A percentile compares a stretch with the other conserved stretches of the same genome.
Conservation (phyloP, 257 asterid species). For the Ballota nigra region DNA sequence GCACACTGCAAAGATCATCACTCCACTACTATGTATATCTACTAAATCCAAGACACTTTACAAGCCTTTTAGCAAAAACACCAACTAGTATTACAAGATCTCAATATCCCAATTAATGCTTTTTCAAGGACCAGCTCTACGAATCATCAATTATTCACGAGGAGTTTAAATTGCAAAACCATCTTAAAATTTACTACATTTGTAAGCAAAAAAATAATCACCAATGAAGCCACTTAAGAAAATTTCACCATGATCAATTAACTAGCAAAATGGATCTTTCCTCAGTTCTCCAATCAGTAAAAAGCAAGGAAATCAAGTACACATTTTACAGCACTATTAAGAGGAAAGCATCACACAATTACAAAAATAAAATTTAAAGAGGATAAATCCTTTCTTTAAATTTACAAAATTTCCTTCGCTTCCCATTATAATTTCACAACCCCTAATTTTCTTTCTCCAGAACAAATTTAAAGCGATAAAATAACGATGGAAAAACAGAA, state of each 20-base stretch:
- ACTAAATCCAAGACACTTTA: constrained; percentile 2
- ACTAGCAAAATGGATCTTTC: not conserved
- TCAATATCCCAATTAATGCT: not conserved
- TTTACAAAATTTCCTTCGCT: not conserved
- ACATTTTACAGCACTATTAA: not conserved
- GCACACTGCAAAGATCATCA: not conserved
- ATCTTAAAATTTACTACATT: not conserved
- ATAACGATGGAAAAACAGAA: constrained; percentile 8
- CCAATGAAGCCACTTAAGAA: not conserved
- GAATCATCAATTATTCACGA: not conserved
- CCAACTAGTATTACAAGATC: not conserved
- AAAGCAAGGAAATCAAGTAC: not conserved
- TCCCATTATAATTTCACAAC: constrained; percentile 1
- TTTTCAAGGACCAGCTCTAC: not conserved
- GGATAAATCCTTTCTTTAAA: not conserved
- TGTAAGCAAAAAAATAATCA: not conserved
- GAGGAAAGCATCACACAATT: not conserved
- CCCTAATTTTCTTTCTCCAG: not conserved
- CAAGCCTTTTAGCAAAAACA: not conserved
- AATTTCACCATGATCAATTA: not conserved
- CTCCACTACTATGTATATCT: not conserved
- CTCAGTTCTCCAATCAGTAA: not conserved
- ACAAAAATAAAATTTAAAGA: not conserved
- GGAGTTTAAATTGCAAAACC: not conserved
- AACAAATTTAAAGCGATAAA: not conserved